These are phyloP conservation scores for Metarhizium humberi DNA, from an alignment of 2,329 filamentous ascomycete species.

Conservation along the genomic window DNA sequence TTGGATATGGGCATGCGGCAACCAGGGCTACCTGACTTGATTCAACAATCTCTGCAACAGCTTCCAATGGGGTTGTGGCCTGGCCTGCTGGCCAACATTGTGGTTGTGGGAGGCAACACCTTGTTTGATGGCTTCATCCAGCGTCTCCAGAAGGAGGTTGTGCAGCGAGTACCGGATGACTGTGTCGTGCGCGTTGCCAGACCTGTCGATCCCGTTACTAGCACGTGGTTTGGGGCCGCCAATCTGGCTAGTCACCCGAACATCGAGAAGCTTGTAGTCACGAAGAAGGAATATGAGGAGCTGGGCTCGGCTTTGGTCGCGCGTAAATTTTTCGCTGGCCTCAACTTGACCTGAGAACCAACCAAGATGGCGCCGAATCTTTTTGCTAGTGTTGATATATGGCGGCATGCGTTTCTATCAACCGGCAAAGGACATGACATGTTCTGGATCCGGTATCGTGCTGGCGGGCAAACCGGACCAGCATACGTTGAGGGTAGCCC, in stretches of 20 bases:
- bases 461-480: background rate
- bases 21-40: slow-evolving; percentile 71
- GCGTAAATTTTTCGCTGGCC: slow-evolving; percentile 50
- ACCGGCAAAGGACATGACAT: background rate
- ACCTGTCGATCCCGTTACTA: slow-evolving; percentile 64
- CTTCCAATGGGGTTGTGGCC: slow-evolving; percentile 80
- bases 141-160: slow-evolving; percentile 66
- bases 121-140: slow-evolving; percentile 73
- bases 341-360: slow-evolving; percentile 4
- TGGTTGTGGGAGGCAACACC: slow-evolving; percentile 82
- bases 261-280: slow-evolving; percentile 63
- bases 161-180: slow-evolving; percentile 62
- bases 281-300: slow-evolving; percentile 84
- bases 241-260: slow-evolving; percentile 62
- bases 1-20: slow-evolving; percentile 78
- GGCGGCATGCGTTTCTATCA: background rate
- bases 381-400: background rate
- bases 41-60: slow-evolving; percentile 66
- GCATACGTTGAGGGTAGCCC: too few species aligned
- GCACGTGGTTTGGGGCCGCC: slow-evolving; percentile 80
- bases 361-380: background rate
- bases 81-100: slow-evolving; percentile 72
- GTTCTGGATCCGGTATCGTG: background rate
- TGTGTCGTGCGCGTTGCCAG: slow-evolving; percentile 67
- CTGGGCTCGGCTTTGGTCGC: slow-evolving; percentile 67